A percentile compares a stretch with the other conserved stretches of the same genome.
Evolutionary conservation across 164 flowering plant species (phyloP).

Genomic region (Santalum album): DNA sequence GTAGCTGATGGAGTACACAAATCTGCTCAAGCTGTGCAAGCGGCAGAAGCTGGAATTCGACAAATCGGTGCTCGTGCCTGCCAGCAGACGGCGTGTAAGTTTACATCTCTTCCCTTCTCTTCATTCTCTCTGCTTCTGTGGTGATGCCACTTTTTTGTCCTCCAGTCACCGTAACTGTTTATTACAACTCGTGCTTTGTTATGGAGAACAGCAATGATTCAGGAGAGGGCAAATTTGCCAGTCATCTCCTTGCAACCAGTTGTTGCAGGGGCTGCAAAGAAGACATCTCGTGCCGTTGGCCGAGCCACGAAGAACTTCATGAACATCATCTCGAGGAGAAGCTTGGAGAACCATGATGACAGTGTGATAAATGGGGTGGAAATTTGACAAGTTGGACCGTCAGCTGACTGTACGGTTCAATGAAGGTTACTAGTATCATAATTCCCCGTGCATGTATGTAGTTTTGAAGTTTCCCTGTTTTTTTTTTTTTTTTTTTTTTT

Average conservation of each 20-base stretch:
- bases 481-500: too few relatives aligned
- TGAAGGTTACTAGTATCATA: too few relatives aligned
- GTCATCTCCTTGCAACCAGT: conserved; percentile 67
- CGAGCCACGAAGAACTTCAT: conserved; percentile 59
- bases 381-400: conserved; percentile 13
- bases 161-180: neutral
- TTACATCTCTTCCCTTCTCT: neutral
- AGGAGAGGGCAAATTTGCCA: conserved; percentile 83
- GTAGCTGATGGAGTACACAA: conserved; percentile 80
- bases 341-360: conserved; percentile 29
- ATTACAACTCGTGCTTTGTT: neutral
- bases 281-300: conserved; percentile 77
- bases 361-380: conserved; percentile 31
- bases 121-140: neutral
- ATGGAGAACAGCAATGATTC: conserved; percentile 66
- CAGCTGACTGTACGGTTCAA: neutral
- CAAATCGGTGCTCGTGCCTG: conserved; percentile 72
- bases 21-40: conserved; percentile 80
- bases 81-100: conserved; percentile 70
- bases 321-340: conserved; percentile 51
- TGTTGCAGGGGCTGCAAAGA: conserved; percentile 81
- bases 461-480: too few relatives aligned
- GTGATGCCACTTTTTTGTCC: neutral
- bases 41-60: conserved; percentile 79
- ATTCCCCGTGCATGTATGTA: too few relatives aligned